These are phyloP conservation scores for Penicillium sp. DNA, from an alignment of 2,329 filamentous ascomycete genomes.

Conservation along the genomic window DNA sequence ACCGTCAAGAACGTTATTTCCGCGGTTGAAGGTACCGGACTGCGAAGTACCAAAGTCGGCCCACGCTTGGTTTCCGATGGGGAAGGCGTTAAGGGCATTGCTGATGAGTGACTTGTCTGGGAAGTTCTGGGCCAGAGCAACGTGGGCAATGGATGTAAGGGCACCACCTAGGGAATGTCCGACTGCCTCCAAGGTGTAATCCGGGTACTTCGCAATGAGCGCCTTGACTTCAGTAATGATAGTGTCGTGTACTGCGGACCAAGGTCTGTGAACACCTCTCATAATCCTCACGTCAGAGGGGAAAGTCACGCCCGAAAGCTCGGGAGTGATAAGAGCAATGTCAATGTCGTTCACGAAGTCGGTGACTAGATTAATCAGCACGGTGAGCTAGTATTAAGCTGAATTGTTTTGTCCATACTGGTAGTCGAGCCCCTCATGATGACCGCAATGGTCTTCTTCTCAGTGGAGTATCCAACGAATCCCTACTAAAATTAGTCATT, in stretches of 20 bases:
- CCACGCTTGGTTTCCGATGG: conserved; percentile 31
- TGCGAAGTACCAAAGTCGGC: conserved; percentile 25
- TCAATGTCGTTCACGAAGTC: conserved; percentile 30
- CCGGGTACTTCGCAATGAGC: conserved; percentile 27
- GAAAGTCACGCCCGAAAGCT: conserved; percentile 30
- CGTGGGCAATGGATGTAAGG: conserved; percentile 34
- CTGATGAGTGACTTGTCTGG: conserved; percentile 29
- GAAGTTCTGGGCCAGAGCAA: conserved; percentile 33
- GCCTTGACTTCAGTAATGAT: conserved; percentile 30
- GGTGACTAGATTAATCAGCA: conserved; percentile 8
- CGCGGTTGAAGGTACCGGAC: conserved; percentile 26
- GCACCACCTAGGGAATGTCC: conserved; percentile 34
- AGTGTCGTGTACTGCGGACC: conserved; percentile 29
- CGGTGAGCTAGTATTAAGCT: too few relatives aligned
- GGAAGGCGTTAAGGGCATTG: conserved; percentile 34
- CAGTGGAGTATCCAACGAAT: conserved; percentile 28
- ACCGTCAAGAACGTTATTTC: conserved; percentile 29
- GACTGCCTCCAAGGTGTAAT: conserved; percentile 30
- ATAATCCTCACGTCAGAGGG: conserved; percentile 29
- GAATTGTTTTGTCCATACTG: conserved; percentile 8
- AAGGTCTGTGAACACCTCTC: conserved; percentile 27
- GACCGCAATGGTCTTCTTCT: conserved; percentile 28
- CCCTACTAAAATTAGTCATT: conserved; percentile 17
- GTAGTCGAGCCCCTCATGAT: conserved; percentile 33
- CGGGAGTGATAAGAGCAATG: conserved; percentile 23